phyloP scores from a whole-genome alignment of 176 grass and related monocot species.

The Microstegium vimineum region DNA sequence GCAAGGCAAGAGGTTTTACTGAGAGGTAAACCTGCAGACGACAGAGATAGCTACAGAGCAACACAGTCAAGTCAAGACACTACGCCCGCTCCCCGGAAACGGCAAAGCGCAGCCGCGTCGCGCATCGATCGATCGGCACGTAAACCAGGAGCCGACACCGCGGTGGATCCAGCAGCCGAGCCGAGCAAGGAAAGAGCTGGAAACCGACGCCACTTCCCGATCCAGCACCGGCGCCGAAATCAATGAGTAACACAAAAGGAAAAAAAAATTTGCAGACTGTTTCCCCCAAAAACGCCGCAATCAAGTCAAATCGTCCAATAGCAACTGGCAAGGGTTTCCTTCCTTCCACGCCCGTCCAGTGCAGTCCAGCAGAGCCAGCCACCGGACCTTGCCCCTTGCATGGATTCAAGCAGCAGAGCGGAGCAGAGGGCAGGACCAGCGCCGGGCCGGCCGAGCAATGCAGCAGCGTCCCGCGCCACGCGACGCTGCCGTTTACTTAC shows the following conservation, averaged over 20 bases:
- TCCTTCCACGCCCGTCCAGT: too few relatives aligned
- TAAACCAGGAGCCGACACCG: too few relatives aligned
- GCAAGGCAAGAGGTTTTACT: not conserved
- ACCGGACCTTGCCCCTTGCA: not conserved
- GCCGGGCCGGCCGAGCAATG: not conserved
- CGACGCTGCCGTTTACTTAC: not conserved
- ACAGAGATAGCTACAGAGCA: too few relatives aligned
- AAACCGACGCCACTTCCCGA: too few relatives aligned
- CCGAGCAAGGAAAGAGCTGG: too few relatives aligned
- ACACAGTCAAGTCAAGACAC: too few relatives aligned
- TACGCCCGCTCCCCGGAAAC: too few relatives aligned
- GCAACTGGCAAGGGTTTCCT: too few relatives aligned
- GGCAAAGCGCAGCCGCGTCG: too few relatives aligned
- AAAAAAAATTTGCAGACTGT: too few relatives aligned
- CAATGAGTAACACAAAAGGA: conserved; percentile 37
- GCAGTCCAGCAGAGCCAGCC: not conserved
- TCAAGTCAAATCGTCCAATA: conserved; percentile 19
- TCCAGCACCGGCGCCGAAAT: conserved; percentile 18
- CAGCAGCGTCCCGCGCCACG: not conserved
- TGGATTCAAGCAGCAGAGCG: not conserved
- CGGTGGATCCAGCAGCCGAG: too few relatives aligned
- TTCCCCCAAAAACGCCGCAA: conserved; percentile 17
- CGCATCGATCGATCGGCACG: too few relatives aligned
- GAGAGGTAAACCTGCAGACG: not conserved
- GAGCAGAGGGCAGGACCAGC: not conserved